phyloP scores from a whole-genome alignment of 805 yeast species.

The Lachancea thermotolerans region DNA sequence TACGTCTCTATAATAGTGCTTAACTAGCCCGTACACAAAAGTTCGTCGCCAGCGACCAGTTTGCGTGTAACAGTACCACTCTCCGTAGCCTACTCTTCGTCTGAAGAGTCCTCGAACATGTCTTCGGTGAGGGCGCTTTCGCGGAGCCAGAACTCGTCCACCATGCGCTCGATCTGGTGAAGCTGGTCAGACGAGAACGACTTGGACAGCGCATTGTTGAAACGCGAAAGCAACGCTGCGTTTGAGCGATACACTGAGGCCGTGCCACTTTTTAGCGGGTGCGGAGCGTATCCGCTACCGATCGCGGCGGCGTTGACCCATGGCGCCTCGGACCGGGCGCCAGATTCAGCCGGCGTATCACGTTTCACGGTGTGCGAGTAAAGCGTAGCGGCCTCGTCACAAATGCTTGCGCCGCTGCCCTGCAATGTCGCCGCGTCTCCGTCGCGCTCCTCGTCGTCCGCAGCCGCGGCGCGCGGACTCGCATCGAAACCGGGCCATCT shows the following conservation, averaged over 20 bases:
- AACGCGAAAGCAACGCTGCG: conserved; percentile 9
- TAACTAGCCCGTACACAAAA: background rate
- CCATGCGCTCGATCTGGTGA: conserved; percentile 14
- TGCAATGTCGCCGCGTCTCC: background rate
- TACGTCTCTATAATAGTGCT: no score
- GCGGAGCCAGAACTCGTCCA: conserved; percentile 23
- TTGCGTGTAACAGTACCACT: background rate
- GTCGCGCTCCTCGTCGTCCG: background rate
- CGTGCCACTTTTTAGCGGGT: background rate
- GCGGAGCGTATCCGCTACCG: background rate
- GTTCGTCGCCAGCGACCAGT: background rate
- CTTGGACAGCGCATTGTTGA: conserved; percentile 15
- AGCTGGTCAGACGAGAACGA: conserved; percentile 5
- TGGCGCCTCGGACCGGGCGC: background rate
- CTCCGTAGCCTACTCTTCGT: conserved; percentile 17
- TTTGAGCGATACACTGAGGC: no score
- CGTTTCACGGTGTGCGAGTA: background rate
- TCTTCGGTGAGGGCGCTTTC: conserved; percentile 21
- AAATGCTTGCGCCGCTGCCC: conserved; percentile 2
- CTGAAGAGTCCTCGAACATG: conserved; percentile 29
- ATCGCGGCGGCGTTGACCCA: background rate
- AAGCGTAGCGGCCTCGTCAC: background rate
- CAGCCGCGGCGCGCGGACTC: background rate
- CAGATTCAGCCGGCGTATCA: background rate
- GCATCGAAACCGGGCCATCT: background rate